These are phyloP conservation scores for Ambrosiella cleistominuta DNA, from an alignment of 2,329 filamentous ascomycete species.

Conservation along the genomic window DNA sequence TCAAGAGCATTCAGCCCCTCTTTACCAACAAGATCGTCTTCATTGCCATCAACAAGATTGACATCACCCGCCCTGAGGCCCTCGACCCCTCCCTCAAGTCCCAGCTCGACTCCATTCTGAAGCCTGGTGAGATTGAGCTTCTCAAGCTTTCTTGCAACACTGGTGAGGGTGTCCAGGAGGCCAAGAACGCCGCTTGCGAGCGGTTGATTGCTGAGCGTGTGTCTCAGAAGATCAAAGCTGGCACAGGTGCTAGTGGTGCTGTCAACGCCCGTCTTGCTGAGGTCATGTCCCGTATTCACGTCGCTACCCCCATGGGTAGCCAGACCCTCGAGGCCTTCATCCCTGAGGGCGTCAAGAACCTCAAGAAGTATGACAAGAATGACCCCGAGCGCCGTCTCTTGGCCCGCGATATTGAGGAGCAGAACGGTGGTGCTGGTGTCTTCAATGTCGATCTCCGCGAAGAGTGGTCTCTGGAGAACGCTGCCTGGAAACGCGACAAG, in stretches of 20 bases:
- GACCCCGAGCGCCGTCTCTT: slow-evolving; percentile 72
- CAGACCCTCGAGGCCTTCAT: slow-evolving; percentile 67
- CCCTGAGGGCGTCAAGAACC: slow-evolving; percentile 62
- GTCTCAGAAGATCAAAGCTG: slow-evolving; percentile 88
- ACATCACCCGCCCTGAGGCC: slow-evolving; percentile 74
- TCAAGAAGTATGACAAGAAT: slow-evolving; percentile 76
- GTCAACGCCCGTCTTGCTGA: slow-evolving; percentile 72
- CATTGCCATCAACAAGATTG: slow-evolving; percentile 96
- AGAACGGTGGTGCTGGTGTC: slow-evolving; percentile 87
- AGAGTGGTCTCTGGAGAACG: slow-evolving; percentile 72
- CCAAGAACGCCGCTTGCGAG: slow-evolving; percentile 91
- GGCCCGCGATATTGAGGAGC: slow-evolving; percentile 73
- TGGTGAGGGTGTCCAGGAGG: slow-evolving; percentile 78
- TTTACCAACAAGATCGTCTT: slow-evolving; percentile 97
- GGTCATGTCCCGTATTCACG: slow-evolving; percentile 86
- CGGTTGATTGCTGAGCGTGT: slow-evolving; percentile 83
- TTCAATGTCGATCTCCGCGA: slow-evolving; percentile 86
- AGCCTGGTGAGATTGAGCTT: slow-evolving; percentile 78
- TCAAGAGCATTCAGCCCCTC: slow-evolving; percentile 89
- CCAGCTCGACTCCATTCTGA: slow-evolving; percentile 62
- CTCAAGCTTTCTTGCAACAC: slow-evolving; percentile 91
- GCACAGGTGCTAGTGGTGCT: slow-evolving; percentile 57
- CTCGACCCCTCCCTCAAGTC: slow-evolving; percentile 62
- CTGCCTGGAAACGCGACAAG: slow-evolving; percentile 91
- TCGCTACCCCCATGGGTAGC: slow-evolving; percentile 80